Evolutionary conservation across 1,139 yeast genomes (phyloP).

Genomic region (Pichia sp.): DNA sequence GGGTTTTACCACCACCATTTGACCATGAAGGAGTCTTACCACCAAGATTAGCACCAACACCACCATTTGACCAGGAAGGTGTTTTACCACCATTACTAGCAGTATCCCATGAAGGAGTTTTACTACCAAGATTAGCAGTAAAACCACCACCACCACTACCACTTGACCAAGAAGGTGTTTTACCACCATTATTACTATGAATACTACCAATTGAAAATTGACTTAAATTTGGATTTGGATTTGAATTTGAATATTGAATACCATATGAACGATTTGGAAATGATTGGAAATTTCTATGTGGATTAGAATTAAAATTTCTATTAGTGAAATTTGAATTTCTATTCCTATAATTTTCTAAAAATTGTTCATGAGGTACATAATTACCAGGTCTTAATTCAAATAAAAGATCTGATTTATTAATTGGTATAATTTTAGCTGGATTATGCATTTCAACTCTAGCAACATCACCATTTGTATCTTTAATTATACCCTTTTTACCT

Average conservation of each 20-base stretch:
- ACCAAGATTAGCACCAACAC: constrained; percentile 29
- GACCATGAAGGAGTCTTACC: constrained; percentile 31
- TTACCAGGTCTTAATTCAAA: constrained; percentile 56
- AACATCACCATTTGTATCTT: constrained; percentile 83
- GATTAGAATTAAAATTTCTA: background rate
- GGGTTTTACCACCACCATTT: constrained; percentile 25
- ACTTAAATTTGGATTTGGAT: constrained; percentile 22
- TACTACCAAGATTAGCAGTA: too few relatives aligned
- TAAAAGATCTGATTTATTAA: constrained; percentile 71
- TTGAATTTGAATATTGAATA: background rate
- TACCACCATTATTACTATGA: constrained; percentile 39
- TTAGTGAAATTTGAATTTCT: constrained; percentile 15
- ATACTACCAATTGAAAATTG: background rate
- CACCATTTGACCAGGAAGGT: constrained; percentile 41
- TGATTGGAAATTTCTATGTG: background rate
- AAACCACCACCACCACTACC: constrained; percentile 25
- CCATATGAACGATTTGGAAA: constrained; percentile 1
- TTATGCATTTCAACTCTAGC: constrained; percentile 94
- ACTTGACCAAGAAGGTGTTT: constrained; percentile 40
- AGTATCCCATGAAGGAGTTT: constrained; percentile 30
- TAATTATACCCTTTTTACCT: constrained; percentile 89
- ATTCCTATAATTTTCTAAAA: constrained; percentile 46
- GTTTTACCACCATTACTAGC: constrained; percentile 37
- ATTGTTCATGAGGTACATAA: constrained; percentile 72
- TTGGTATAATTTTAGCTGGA: constrained; percentile 80